Percentiles rank a stretch among this genome's conserved stretches.
Evolutionary conservation across 73 alveolate species (phyloP).

Genomic region (Paraurostyla sp.): DNA sequence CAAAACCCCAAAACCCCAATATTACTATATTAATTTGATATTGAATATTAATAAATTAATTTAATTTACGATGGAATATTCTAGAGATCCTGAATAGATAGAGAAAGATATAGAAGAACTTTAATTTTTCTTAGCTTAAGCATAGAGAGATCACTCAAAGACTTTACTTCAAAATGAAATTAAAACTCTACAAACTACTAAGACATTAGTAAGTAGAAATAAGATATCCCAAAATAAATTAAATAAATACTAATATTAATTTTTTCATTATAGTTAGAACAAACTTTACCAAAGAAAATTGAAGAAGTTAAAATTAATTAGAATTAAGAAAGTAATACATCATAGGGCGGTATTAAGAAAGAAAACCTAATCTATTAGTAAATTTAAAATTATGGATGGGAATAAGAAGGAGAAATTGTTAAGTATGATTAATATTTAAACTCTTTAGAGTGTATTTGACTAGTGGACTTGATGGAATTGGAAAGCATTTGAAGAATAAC

Average conservation of each 20-base stretch:
- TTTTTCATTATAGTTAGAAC: not conserved
- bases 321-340: not conserved
- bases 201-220: not conserved
- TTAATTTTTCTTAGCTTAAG: not conserved
- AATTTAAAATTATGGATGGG: constrained; percentile 37
- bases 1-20: no score
- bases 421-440: not conserved
- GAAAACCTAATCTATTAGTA: not conserved
- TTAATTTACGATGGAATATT: constrained; percentile 35
- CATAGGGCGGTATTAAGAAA: not conserved
- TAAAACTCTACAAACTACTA: not conserved
- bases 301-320: not conserved
- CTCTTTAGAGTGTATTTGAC: constrained; percentile 63
- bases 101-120: not conserved
- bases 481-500: constrained; percentile 17
- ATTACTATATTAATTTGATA: no score
- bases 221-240: not conserved
- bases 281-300: not conserved
- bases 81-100: not conserved
- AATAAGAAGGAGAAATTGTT: not conserved
- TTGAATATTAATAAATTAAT: no score
- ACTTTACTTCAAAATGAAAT: not conserved
- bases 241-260: not conserved
- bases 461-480: constrained; percentile 58
- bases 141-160: not conserved